Conservation (phyloP, 2,329 filamentous ascomycete species). For the Fusarium poae region DNA sequence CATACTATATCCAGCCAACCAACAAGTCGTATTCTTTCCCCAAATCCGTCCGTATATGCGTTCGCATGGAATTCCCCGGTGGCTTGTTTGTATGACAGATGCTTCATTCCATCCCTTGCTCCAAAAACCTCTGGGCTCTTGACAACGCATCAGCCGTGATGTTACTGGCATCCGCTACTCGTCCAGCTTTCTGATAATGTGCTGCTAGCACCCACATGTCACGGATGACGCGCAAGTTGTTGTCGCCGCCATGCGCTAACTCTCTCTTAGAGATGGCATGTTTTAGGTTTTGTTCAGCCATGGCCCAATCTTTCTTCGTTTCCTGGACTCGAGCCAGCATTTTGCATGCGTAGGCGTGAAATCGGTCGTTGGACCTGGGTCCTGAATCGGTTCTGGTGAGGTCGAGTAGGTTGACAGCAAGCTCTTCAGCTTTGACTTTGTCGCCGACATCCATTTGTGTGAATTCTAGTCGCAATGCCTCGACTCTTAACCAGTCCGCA, state of each 20-base stretch:
- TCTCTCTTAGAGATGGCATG: constrained; percentile 53
- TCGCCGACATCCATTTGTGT: constrained; percentile 57
- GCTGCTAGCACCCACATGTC: constrained; percentile 57
- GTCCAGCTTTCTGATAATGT: constrained; percentile 52
- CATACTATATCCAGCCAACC: constrained; percentile 13
- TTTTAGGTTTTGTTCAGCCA: constrained; percentile 53
- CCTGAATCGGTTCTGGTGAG: constrained; percentile 43
- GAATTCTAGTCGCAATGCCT: constrained; percentile 54
- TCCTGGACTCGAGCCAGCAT: constrained; percentile 55
- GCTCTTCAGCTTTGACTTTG: constrained; percentile 49
- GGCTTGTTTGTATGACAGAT: constrained; percentile 4
- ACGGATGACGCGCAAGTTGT: constrained; percentile 54
- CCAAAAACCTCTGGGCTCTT: constrained; percentile 51
- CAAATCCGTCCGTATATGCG: constrained; percentile 1
- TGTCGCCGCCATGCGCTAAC: constrained; percentile 53
- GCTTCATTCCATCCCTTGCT: constrained; percentile 39
- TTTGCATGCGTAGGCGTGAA: constrained; percentile 56
- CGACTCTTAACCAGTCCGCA: constrained; percentile 50
- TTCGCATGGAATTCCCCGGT: constrained; percentile 14
- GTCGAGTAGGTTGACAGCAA: constrained; percentile 50
- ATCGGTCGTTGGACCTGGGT: constrained; percentile 51
- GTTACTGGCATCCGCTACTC: constrained; percentile 45
- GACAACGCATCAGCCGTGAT: constrained; percentile 52
- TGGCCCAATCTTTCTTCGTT: constrained; percentile 50
- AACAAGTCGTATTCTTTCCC: constrained; percentile 12